Conservation (phyloP, 148 eudicot genomes). For the Pharnaceum exiguum region DNA sequence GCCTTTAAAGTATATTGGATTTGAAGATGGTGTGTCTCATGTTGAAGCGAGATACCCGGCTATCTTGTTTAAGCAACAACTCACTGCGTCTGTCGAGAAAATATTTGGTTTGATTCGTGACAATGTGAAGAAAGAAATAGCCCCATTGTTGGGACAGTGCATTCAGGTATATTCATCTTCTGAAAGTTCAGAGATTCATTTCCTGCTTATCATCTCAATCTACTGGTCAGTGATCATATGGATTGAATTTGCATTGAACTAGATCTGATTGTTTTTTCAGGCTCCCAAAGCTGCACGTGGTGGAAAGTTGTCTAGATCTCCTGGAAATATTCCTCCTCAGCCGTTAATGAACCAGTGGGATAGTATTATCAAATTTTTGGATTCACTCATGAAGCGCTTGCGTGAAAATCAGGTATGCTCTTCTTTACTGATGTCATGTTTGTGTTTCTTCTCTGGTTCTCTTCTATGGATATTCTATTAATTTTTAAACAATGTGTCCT, state of each 20-base stretch:
- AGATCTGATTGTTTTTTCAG: slow-evolving; percentile 26
- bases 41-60: slow-evolving; percentile 94
- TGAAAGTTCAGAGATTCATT: background rate
- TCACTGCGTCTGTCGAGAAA: slow-evolving; percentile 96
- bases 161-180: slow-evolving; percentile 59
- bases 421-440: background rate
- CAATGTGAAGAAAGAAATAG: slow-evolving; percentile 96
- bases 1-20: slow-evolving; percentile 64
- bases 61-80: slow-evolving; percentile 87
- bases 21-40: slow-evolving; percentile 76
- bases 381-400: slow-evolving; percentile 77
- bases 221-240: background rate
- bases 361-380: slow-evolving; percentile 83
- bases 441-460: background rate
- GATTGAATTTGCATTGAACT: background rate
- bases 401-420: slow-evolving; percentile 70
- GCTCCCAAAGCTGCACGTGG: slow-evolving; percentile 82
- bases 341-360: slow-evolving; percentile 80
- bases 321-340: slow-evolving; percentile 66
- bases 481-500: too few species aligned
- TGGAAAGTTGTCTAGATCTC: slow-evolving; percentile 83
- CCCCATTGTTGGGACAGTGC: slow-evolving; percentile 73
- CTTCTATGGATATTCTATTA: too few species aligned
- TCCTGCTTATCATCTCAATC: background rate
- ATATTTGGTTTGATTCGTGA: slow-evolving; percentile 95